Evolutionary conservation across 2,329 filamentous ascomycete genomes (phyloP).

Genomic region (Epichloe uncinata): DNA sequence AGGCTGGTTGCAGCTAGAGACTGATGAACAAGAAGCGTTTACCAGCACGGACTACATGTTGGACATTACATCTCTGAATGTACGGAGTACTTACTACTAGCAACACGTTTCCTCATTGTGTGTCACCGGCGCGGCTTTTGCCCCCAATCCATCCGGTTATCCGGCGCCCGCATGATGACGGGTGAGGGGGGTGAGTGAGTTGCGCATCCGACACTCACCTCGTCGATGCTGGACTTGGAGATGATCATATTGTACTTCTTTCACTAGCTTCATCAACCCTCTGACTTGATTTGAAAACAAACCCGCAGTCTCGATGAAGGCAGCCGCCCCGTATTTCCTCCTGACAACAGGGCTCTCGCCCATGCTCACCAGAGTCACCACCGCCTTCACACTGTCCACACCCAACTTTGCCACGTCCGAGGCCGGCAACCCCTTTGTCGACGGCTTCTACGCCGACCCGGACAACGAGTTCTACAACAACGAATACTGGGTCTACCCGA

Average conservation of each 20-base stretch:
- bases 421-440: slow-evolving; percentile 33
- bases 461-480: slow-evolving; percentile 32
- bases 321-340: too few species aligned
- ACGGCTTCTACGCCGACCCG: slow-evolving; percentile 38
- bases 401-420: slow-evolving; percentile 5
- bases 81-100: too few species aligned
- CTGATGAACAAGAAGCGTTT: slow-evolving; percentile 14
- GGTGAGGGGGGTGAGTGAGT: neutral
- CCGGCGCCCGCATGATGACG: neutral
- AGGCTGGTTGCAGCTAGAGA: neutral
- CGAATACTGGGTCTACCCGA: slow-evolving; percentile 35
- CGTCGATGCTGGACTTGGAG: neutral
- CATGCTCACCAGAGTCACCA: neutral
- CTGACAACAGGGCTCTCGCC: neutral
- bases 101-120: too few species aligned
- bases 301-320: neutral
- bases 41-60: too few species aligned
- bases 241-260: too few species aligned
- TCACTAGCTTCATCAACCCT: too few species aligned
- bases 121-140: too few species aligned
- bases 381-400: too few species aligned
- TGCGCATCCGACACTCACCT: neutral
- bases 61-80: too few species aligned
- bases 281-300: neutral
- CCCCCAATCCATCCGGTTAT: too few species aligned